phyloP scores from a whole-genome alignment of 768 basidiomycete genomes.

The Austroboletus eburneus region DNA sequence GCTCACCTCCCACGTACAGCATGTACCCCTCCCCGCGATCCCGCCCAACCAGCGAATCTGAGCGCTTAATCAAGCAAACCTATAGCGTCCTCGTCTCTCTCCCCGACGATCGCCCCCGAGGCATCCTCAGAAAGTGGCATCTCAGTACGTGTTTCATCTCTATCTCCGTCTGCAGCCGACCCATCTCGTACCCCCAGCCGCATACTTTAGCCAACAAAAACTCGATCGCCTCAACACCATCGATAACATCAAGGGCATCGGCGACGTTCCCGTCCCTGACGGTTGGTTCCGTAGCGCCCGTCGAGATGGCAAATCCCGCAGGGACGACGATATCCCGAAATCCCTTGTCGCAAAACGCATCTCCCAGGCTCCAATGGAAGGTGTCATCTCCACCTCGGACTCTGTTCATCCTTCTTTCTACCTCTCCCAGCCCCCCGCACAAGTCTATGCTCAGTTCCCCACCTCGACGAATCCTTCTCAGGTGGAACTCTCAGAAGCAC shows the following conservation, averaged over 20 bases:
- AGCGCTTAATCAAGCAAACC: conserved; percentile 52
- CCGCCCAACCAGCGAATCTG: conserved; percentile 35
- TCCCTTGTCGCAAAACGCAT: conserved; percentile 41
- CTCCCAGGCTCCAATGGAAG: conserved; percentile 32
- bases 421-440: conserved; percentile 18
- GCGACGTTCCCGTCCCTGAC: conserved; percentile 64
- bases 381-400: conserved; percentile 17
- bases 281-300: conserved; percentile 80
- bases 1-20: conserved; percentile 20
- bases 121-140: conserved; percentile 48
- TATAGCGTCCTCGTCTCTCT: conserved; percentile 48
- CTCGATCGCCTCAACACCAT: conserved; percentile 69
- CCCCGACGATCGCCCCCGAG: conserved; percentile 40
- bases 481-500: conserved; percentile 21
- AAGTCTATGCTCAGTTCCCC: conserved; percentile 31
- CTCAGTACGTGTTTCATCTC: conserved; percentile 41
- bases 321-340: conserved; percentile 41
- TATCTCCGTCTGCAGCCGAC: conserved; percentile 24
- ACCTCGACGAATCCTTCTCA: conserved; percentile 28
- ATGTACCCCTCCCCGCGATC: conserved; percentile 40
- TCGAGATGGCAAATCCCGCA: conserved; percentile 49
- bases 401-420: conserved; percentile 20
- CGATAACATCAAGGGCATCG: conserved; percentile 63
- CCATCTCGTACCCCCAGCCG: conserved; percentile 45
- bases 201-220: conserved; percentile 79